Base-by-base conservation (phyloP, 2,329 filamentous ascomycete genomes). In the Pyricularia sp. region DNA sequence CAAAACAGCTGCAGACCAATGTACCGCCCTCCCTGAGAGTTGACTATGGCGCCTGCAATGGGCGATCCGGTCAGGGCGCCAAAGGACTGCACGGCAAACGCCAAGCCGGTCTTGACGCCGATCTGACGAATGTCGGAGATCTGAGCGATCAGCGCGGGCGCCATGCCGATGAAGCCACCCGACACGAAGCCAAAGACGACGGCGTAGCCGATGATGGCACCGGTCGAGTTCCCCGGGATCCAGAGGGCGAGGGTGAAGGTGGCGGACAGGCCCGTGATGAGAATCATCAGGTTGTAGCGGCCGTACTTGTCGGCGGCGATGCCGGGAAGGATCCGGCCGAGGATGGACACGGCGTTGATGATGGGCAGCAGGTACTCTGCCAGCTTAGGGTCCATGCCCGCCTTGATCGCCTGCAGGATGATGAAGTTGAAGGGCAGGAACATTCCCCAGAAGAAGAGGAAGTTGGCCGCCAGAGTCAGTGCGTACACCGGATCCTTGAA, bases 101-200 rank as follows among this genome's bases (percentile, higher is more conserved):
- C 79, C 0, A 83, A 82, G 0, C 88, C 88, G 0, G 81, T 85
- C 11, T 88, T 80, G 0, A 86, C 79, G 1, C 88, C 88, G 17
- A 90, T 85, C 73, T 88, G 81, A 2, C 83, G 79, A 68, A 88
- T 82, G 65, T 88, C 85, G 0, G 83, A 85, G 70, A 90, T 86
- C 72, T 90, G 86, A 0, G 85, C 86, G 7, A 90, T 78, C 9
- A 88, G 78, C 0, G 85, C 81, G 0, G 88, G 85, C 0, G 81
- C 78, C 20, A 92, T 77, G 1, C 84, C 84, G 66, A 90, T 84
- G 72, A 87, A 89, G 3, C 85, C 85, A 14, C 90, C 90, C 0
- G 86, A 88, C 14, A 82, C 81, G 76, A 92, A 90, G 6, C 89
- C 90, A 72, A 88, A 92, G 1, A 90, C 74, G 2, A 83, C 81